phyloP scores from a whole-genome alignment of 306 rosid genomes.

The Lathyrus tuberosus region DNA sequence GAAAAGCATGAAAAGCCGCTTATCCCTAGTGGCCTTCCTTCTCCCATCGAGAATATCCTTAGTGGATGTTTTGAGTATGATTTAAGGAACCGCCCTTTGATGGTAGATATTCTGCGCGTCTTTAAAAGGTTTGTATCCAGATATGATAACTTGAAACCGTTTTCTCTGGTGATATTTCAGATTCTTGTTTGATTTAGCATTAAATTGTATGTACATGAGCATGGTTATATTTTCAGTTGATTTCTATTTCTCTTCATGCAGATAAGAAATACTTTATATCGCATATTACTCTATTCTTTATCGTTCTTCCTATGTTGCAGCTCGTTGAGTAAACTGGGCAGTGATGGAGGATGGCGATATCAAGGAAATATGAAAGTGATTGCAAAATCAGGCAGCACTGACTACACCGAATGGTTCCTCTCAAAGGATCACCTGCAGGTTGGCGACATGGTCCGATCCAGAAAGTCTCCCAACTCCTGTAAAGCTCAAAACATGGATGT shows the following conservation, averaged over 20 bases:
- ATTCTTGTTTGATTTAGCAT: constrained; percentile 14
- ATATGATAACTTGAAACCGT: constrained; percentile 15
- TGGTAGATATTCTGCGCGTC: constrained; percentile 65
- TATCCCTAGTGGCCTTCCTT: constrained; percentile 86
- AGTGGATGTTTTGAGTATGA: constrained; percentile 91
- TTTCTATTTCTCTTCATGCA: constrained; percentile 30
- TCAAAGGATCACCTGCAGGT: constrained; percentile 84
- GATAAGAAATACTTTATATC: constrained; percentile 12
- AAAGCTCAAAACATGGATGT: constrained; percentile 73
- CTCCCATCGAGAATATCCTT: constrained; percentile 70
- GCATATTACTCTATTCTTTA: constrained; percentile 24
- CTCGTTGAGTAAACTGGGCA: constrained; percentile 55
- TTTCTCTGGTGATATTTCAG: constrained; percentile 24
- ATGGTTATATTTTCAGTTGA: constrained; percentile 11
- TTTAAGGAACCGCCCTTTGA: constrained; percentile 80
- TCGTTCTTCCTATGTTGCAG: constrained; percentile 52
- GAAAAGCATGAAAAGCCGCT: constrained; percentile 75
- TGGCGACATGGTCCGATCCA: constrained; percentile 79
- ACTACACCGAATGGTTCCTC: constrained; percentile 74
- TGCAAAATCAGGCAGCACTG: constrained; percentile 57
- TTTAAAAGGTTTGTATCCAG: constrained; percentile 65
- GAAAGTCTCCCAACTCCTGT: constrained; percentile 71
- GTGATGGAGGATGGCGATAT: constrained; percentile 66
- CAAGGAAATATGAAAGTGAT: constrained; percentile 50
- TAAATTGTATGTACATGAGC: constrained; percentile 11